A percentile compares a stretch with the other conserved stretches of the same genome.
phyloP scores from a whole-genome alignment of 2,329 filamentous ascomycete species.

The Pseudopithomyces chartarum region DNA sequence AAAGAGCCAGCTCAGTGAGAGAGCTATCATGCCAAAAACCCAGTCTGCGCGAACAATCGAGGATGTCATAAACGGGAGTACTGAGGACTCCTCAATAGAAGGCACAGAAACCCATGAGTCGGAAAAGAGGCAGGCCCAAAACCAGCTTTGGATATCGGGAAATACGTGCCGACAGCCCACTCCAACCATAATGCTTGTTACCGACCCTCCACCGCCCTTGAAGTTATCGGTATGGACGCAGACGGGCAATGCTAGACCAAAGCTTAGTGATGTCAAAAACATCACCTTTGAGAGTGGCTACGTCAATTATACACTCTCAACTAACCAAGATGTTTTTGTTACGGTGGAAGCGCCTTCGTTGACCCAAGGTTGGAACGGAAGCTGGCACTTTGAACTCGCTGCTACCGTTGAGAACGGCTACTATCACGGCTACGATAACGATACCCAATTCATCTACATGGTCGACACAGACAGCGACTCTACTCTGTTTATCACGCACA shows the following conservation, averaged over 20 bases:
- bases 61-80: constrained; percentile 14
- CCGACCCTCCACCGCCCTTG: constrained; percentile 66
- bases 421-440: constrained; percentile 70
- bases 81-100: constrained; percentile 8
- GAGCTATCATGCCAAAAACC: constrained; percentile 30
- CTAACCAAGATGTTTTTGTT: constrained; percentile 73
- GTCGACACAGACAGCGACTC: constrained; percentile 84
- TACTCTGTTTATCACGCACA: constrained; percentile 77
- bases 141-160: constrained; percentile 75
- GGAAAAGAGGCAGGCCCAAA: constrained; percentile 34
- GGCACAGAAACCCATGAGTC: constrained; percentile 12
- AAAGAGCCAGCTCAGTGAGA: constrained; percentile 54
- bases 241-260: constrained; percentile 66
- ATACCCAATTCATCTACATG: constrained; percentile 68
- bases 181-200: constrained; percentile 55
- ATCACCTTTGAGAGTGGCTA: constrained; percentile 70
- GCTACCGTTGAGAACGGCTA: constrained; percentile 74
- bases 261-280: constrained; percentile 59
- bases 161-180: constrained; percentile 83
- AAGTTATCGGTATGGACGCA: constrained; percentile 76
- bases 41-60: constrained; percentile 22
- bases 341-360: constrained; percentile 73
- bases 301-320: constrained; percentile 65
- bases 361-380: constrained; percentile 61
- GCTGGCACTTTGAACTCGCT: constrained; percentile 81